A percentile compares a stretch with the other conserved stretches of the same genome.
Evolutionary conservation across 2,329 filamentous ascomycete genomes (phyloP).

Genomic region (Simplicillium sp.): DNA sequence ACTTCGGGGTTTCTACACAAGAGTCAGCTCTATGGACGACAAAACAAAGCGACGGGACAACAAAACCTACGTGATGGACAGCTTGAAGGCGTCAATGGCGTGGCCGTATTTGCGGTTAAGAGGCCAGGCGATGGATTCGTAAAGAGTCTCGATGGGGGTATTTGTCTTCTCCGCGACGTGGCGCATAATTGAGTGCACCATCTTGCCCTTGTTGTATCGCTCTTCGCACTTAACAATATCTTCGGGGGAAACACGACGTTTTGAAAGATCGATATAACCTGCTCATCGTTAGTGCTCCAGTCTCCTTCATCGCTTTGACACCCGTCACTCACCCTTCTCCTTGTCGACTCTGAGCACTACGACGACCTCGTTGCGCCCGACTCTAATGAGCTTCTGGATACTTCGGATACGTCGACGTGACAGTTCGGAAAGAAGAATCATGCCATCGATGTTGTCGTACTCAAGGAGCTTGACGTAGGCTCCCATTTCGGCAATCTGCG

Average conservation of each 20-base stretch:
- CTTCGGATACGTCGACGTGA: constrained; percentile 95
- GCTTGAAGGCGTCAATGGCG: constrained; percentile 95
- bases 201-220: constrained; percentile 99
- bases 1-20: constrained; percentile 76
- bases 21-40: constrained; percentile 9
- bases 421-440: constrained; percentile 97
- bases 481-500: constrained; percentile 98
- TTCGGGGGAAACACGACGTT: constrained; percentile 93
- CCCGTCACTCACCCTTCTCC: constrained; percentile 66
- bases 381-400: constrained; percentile 98
- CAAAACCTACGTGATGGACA: constrained; percentile 78
- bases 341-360: constrained; percentile 98
- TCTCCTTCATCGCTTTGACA: constrained; percentile 5
- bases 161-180: constrained; percentile 97
- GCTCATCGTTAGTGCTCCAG: constrained; percentile 11
- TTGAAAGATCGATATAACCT: constrained; percentile 95
- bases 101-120: constrained; percentile 97
- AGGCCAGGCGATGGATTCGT: constrained; percentile 93
- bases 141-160: constrained; percentile 87
- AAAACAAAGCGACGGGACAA: background rate
- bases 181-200: constrained; percentile 97
- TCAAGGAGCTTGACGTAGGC: constrained; percentile 99
- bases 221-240: constrained; percentile 98
- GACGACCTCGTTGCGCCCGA: constrained; percentile 96
- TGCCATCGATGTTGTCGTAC: constrained; percentile 99